Base-by-base conservation (phyloP, 805 yeast genomes). In the Candida xiaguanensis region DNA sequence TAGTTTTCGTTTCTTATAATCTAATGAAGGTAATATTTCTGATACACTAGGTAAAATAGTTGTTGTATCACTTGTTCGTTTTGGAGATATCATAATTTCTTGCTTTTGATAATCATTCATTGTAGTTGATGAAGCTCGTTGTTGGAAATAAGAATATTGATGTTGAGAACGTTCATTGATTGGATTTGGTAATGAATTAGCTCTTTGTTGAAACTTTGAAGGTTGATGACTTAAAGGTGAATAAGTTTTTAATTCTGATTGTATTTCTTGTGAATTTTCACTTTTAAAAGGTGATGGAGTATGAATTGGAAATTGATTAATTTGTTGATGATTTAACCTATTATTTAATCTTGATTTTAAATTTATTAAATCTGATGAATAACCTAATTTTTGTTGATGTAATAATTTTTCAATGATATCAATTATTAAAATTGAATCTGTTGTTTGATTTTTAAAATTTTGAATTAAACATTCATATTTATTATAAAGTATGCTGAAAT, bases 401-500 rank as follows among this genome's bases (percentile, higher is more conserved):
- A 34, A 26, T 40, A 25, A 34, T 32, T 47, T 56, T 37, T 70
- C 74, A 29, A 72, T 53, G 34, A 72, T 50, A 16, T 78, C 85
- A 8, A 80, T 48, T 7, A 80, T 42, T 27, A 67, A 67, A 2
- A 78, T 71, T 58, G 77, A 63, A 47, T 80, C 87, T 39, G 67
- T 50, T 48, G 77, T 78, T 13, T 74, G 66, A 39, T 66, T 64
- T 26, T 71, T 68, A 41, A 76, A 50, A 35, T 77, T 79, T 4
- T 71, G 75, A 23, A 61, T 53, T 5, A 78, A 65, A 8, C 65
- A 48, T 20, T 78, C 83, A 49, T 74, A 73, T 38, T 71, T 63
- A 12, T 67, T 49, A 31, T 66, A 69, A 31, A 78, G 51, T 27
- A 60, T 55, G 9, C 64, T 61, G 49, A 73, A 66, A 32, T 72